These are phyloP conservation scores for Claviceps cyperi DNA, from an alignment of 2,329 filamentous ascomycete species.

Conservation along the genomic window DNA sequence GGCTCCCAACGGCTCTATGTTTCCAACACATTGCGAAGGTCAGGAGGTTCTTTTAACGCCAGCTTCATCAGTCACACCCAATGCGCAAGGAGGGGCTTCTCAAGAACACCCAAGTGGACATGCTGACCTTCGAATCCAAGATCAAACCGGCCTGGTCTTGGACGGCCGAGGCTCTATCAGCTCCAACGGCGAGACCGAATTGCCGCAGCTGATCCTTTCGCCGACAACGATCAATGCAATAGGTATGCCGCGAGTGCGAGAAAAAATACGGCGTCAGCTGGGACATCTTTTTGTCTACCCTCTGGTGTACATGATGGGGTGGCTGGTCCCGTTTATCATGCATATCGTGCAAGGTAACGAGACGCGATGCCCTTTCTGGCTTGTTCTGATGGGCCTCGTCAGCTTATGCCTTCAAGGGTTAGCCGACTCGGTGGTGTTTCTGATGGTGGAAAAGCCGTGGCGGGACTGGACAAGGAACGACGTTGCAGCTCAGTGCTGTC, in stretches of 20 bases:
- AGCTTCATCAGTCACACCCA: neutral
- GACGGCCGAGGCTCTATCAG: neutral
- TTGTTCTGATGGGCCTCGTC: conserved; percentile 40
- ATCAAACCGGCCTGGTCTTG: neutral
- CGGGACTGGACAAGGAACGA: conserved; percentile 9
- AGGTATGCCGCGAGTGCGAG: conserved; percentile 26
- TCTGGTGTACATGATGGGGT: conserved; percentile 54
- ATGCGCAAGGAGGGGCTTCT: neutral
- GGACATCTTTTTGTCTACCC: conserved; percentile 66
- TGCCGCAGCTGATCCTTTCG: conserved; percentile 7
- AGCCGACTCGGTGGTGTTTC: conserved; percentile 55
- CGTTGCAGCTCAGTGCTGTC: neutral
- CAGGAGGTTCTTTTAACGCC: neutral
- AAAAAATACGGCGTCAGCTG: conserved; percentile 51
- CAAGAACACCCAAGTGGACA: too few species aligned
- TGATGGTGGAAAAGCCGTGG: conserved; percentile 59
- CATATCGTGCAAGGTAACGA: conserved; percentile 35
- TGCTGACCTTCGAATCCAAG: neutral
- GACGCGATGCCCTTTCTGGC: conserved; percentile 33
- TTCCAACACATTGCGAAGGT: neutral
- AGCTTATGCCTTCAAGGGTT: conserved; percentile 52
- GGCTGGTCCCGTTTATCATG: conserved; percentile 55
- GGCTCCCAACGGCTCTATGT: neutral
- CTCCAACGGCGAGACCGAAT: conserved; percentile 8
- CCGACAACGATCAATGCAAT: conserved; percentile 11